These are phyloP conservation scores for Stellera chamaejasme DNA, from an alignment of 345 rosid species.

Conservation along the genomic window DNA sequence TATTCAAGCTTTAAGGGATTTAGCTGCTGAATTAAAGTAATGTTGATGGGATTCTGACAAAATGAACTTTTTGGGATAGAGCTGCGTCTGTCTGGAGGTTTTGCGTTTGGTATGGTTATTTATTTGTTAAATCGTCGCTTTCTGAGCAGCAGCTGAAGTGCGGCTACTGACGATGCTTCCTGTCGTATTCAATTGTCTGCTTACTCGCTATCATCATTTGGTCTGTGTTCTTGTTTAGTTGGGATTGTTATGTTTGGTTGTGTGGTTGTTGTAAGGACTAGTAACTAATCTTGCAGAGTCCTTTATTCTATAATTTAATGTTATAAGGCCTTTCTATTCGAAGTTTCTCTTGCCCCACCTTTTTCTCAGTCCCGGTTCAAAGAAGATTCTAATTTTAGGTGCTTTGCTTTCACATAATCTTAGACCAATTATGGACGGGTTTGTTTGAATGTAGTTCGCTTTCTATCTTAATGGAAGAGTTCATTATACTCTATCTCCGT, in stretches of 20 bases:
- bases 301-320: too few species aligned
- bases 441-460: too few species aligned
- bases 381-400: too few species aligned
- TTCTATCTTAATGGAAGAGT: too few species aligned
- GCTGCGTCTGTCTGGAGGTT: slow-evolving; percentile 10
- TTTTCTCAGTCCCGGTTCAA: too few species aligned
- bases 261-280: slow-evolving; percentile 3
- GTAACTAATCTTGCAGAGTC: too few species aligned
- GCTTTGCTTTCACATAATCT: too few species aligned
- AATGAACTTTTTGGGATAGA: slow-evolving; percentile 17
- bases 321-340: too few species aligned
- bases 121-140: slow-evolving; percentile 9
- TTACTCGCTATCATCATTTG: slow-evolving; percentile 18
- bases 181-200: slow-evolving; percentile 17
- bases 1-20: too few species aligned
- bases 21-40: slow-evolving; percentile 12
- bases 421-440: too few species aligned
- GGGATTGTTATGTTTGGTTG: slow-evolving; percentile 8
- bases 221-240: slow-evolving; percentile 6
- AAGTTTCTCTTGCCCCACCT: too few species aligned
- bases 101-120: slow-evolving; percentile 2
- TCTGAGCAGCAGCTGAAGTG: slow-evolving; percentile 23
- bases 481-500: too few species aligned
- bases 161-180: slow-evolving; percentile 17
- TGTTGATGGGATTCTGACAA: slow-evolving; percentile 33